phyloP scores from a whole-genome alignment of 371 early-diverging fungal species.

The Syncephalastrum monosporum region DNA sequence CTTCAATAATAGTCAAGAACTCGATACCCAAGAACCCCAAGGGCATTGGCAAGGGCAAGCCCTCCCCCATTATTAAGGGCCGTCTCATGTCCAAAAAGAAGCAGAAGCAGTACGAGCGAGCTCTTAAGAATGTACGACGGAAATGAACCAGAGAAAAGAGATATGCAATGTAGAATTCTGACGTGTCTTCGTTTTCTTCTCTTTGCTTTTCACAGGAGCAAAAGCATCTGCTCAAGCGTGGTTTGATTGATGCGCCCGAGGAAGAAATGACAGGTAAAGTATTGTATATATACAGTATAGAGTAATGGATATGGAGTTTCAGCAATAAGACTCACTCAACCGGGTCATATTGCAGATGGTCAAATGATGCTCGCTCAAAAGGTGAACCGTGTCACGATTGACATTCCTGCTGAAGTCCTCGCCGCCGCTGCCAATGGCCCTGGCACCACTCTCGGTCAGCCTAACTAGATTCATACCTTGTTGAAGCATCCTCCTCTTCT shows the following conservation, averaged over 20 bases:
- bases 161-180: neutral
- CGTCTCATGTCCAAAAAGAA: constrained; percentile 44
- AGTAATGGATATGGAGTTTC: neutral
- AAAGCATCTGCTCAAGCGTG: constrained; percentile 30
- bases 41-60: no score
- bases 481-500: no score
- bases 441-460: constrained; percentile 46
- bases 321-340: no score
- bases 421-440: constrained; percentile 47
- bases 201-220: constrained; percentile 24
- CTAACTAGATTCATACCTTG: constrained; percentile 4
- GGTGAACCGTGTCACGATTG: constrained; percentile 5
- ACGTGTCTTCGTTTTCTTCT: neutral
- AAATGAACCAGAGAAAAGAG: neutral
- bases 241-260: constrained; percentile 33
- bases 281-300: neutral
- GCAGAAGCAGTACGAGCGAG: constrained; percentile 40
- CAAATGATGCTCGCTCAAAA: no score
- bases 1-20: no score
- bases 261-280: constrained; percentile 46
- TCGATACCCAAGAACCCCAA: no score
- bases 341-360: no score
- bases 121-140: constrained; percentile 33
- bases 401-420: constrained; percentile 38
- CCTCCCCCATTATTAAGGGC: constrained; percentile 2